Percentiles rank a stretch among this genome's conserved stretches.
Conservation (phyloP, 2,329 filamentous ascomycete species). For the Xylaria sp. region DNA sequence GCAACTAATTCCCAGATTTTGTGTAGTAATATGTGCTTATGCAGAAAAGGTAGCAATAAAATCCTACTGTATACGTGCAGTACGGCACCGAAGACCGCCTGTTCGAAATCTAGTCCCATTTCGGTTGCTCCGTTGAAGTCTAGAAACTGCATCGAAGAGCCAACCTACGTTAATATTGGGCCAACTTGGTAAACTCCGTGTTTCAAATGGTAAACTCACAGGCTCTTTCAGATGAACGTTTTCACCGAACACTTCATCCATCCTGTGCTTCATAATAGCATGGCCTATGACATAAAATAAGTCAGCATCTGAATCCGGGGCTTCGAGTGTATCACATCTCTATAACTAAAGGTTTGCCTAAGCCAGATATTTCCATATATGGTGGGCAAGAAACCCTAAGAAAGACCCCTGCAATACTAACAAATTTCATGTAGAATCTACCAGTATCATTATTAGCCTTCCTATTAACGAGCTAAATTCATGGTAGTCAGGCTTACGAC, state of each 20-base stretch:
- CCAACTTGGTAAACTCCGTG: neutral
- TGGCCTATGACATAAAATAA: constrained; percentile 5
- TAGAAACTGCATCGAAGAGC: neutral
- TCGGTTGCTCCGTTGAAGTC: constrained; percentile 15
- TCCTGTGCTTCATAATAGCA: neutral
- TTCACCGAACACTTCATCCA: too few relatives aligned
- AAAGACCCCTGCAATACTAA: constrained; percentile 1
- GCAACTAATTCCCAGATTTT: neutral
- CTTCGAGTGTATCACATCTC: neutral
- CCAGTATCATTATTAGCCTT: neutral
- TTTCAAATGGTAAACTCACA: neutral
- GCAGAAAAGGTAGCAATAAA: neutral
- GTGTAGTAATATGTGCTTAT: neutral
- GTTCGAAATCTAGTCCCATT: neutral
- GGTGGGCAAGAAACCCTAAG: neutral
- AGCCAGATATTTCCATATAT: neutral
- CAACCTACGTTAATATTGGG: neutral
- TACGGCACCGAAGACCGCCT: neutral
- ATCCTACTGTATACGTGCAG: neutral
- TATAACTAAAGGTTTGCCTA: neutral
- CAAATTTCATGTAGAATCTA: constrained; percentile 20
- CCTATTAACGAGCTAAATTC: neutral
- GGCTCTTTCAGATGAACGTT: too few relatives aligned
- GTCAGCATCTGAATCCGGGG: neutral
- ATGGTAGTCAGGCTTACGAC: neutral